Evolutionary conservation across 2,329 filamentous ascomycete genomes (phyloP).

Genomic region (Beauveria australis): DNA sequence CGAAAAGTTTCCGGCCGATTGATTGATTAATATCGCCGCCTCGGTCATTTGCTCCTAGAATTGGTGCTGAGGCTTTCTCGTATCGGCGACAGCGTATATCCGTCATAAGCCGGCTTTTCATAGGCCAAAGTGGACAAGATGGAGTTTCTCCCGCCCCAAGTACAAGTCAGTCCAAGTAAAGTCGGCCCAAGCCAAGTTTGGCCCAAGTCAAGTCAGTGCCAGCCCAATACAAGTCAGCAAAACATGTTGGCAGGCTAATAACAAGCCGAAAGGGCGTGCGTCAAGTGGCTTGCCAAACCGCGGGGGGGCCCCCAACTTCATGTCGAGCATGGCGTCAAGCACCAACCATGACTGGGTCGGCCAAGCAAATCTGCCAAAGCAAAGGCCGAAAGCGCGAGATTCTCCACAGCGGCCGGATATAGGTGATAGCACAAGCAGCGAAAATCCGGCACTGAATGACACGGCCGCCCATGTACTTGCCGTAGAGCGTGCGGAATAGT

Average conservation of each 20-base stretch:
- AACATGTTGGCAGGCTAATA: too few species aligned
- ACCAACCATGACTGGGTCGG: neutral
- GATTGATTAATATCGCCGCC: neutral
- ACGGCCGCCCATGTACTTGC: neutral
- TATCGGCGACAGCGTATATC: too few species aligned
- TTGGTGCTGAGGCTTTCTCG: neutral
- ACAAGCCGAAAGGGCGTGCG: neutral
- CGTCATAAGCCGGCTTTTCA: too few species aligned
- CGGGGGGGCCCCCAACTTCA: too few species aligned
- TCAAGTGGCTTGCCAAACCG: too few species aligned
- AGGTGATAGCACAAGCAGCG: neutral
- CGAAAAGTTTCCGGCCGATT: neutral
- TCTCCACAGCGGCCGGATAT: conserved; percentile 6
- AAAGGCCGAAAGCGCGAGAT: conserved; percentile 4
- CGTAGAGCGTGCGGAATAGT: neutral
- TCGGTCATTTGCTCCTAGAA: neutral
- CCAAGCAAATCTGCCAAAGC: neutral
- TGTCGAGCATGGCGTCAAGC: neutral
- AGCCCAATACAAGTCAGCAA: too few species aligned
- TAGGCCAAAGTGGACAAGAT: too few species aligned
- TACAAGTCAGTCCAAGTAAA: too few species aligned
- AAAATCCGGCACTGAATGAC: neutral
- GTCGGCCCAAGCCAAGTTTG: too few species aligned
- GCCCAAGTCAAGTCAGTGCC: too few species aligned
- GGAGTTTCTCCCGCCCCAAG: too few species aligned